Evolutionary conservation across 495 filamentous ascomycete species (phyloP).

Genomic region (Hypoxylon fuscum): DNA sequence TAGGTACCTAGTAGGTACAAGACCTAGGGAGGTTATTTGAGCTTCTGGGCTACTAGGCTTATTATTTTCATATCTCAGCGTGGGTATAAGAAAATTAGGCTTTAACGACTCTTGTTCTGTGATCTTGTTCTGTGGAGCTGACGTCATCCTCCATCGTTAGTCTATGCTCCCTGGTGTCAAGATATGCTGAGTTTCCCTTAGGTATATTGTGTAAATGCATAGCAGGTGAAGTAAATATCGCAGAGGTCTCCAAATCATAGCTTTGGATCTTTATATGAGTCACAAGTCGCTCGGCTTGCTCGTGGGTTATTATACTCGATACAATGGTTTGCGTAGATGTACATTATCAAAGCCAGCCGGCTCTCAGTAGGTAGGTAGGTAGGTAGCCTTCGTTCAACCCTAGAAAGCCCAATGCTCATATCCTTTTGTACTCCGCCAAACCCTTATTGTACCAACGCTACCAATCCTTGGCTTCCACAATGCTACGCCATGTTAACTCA

Average conservation of each 20-base stretch:
- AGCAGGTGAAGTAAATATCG: background rate
- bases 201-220: too few relatives aligned
- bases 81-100: too few relatives aligned
- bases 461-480: conserved; percentile 7
- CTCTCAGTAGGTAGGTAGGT: background rate
- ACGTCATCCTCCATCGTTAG: too few relatives aligned
- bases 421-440: conserved; percentile 35
- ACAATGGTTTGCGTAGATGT: conserved; percentile 27
- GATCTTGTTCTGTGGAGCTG: too few relatives aligned
- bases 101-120: too few relatives aligned
- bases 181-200: too few relatives aligned
- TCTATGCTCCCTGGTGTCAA: too few relatives aligned
- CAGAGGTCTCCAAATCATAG: background rate
- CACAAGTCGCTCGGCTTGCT: background rate
- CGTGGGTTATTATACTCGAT: conserved; percentile 16
- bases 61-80: too few relatives aligned
- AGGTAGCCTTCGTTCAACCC: conserved; percentile 7
- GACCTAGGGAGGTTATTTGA: too few relatives aligned
- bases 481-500: conserved; percentile 15
- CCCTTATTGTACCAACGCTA: conserved; percentile 19
- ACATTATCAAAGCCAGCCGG: conserved; percentile 13
- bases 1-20: background rate
- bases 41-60: too few relatives aligned
- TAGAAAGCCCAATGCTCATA: conserved; percentile 11
- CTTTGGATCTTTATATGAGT: too few relatives aligned